A percentile compares a stretch with the other conserved stretches of the same genome.
Conservation (phyloP, 2,329 filamentous ascomycete genomes). For the Monosporascus sp. region DNA sequence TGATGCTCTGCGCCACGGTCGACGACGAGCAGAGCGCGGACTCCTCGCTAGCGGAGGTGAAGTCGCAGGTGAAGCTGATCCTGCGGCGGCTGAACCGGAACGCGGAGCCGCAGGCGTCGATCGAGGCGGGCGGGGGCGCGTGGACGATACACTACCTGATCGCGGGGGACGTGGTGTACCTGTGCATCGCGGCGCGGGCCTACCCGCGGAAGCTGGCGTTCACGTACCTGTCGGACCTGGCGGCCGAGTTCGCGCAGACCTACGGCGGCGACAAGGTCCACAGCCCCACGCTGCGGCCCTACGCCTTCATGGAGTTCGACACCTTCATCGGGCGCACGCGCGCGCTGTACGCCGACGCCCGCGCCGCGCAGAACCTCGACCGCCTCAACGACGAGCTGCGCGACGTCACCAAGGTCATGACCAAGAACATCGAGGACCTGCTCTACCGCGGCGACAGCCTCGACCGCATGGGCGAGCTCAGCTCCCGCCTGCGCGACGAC, state of each 20-base stretch:
- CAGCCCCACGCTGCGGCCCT: conserved; percentile 72
- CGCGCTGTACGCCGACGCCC: conserved; percentile 87
- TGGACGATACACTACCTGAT: conserved; percentile 60
- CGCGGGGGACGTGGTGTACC: conserved; percentile 76
- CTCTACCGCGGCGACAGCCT: conserved; percentile 90
- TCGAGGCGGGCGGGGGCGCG: conserved; percentile 62
- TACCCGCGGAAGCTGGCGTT: conserved; percentile 98
- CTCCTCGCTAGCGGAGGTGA: conserved; percentile 76
- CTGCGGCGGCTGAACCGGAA: conserved; percentile 83
- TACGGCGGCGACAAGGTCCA: conserved; percentile 73
- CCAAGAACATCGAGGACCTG: conserved; percentile 98
- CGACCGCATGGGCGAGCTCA: conserved; percentile 96
- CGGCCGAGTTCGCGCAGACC: conserved; percentile 82
- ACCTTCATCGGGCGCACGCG: conserved; percentile 92
- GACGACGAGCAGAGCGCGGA: conserved; percentile 77
- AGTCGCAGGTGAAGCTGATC: conserved; percentile 84
- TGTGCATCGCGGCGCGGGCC: conserved; percentile 87
- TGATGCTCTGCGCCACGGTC: conserved; percentile 91
- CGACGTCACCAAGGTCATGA: conserved; percentile 99
- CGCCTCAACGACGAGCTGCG: conserved; percentile 95
- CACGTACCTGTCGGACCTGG: conserved; percentile 91
- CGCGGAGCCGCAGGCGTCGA: conserved; percentile 83
- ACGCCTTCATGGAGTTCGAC: conserved; percentile 97
- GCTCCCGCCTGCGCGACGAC: conserved; percentile 79
- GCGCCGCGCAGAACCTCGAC: conserved; percentile 87